Conservation (phyloP, 257 asterid species). For the Nicotiana otophora region DNA sequence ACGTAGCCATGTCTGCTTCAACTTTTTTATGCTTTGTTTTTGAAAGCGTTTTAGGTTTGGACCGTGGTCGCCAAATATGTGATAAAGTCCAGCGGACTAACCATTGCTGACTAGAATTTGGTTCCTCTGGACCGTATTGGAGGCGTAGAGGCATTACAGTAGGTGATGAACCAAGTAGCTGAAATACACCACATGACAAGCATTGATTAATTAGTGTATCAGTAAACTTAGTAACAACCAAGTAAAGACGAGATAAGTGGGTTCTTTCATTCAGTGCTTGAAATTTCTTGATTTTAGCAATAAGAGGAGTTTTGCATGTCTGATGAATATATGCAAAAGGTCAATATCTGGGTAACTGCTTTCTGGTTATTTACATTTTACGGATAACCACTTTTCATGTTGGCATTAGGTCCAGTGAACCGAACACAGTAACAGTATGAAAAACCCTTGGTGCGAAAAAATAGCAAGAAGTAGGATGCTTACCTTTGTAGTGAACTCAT, state of each 20-base stretch:
- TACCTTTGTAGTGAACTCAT: conserved; percentile 36
- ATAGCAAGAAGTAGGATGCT: neutral
- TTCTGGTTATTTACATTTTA: neutral
- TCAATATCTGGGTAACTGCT: neutral
- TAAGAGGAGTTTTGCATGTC: neutral
- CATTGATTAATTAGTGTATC: neutral
- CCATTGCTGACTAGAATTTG: conserved; percentile 56
- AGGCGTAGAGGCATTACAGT: conserved; percentile 36
- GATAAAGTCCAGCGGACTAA: conserved; percentile 52
- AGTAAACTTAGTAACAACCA: neutral
- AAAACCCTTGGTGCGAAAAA: neutral
- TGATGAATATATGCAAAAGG: neutral
- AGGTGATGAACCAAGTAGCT: conserved; percentile 47
- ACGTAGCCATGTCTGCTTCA: conserved; percentile 21
- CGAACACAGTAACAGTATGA: neutral
- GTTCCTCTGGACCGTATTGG: conserved; percentile 40
- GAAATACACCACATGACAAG: conserved; percentile 9
- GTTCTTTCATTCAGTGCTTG: neutral
- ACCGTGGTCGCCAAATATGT: conserved; percentile 31
- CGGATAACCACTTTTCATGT: neutral
- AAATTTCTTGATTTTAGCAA: neutral
- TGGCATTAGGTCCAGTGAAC: neutral
- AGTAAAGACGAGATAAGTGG: neutral
- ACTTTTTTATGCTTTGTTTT: conserved; percentile 12
- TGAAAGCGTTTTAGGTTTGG: conserved; percentile 16